Conservation (phyloP, 225 moss, liverwort and hornwort species). For the Straminergon stramineum region DNA sequence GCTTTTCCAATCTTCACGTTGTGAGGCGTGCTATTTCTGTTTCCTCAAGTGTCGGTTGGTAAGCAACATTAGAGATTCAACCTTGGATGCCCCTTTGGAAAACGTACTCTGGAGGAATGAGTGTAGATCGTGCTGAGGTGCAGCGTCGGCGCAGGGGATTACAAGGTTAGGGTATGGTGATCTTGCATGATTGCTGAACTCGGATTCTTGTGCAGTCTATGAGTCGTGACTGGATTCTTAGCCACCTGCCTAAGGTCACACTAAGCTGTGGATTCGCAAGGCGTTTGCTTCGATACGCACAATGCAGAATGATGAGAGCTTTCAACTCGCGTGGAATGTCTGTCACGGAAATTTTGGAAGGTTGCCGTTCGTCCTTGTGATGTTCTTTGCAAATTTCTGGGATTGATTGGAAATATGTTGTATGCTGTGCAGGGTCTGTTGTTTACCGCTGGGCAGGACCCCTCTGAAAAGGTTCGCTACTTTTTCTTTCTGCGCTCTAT, state of each 20-base stretch:
- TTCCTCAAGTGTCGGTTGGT: neutral
- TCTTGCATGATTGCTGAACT: neutral
- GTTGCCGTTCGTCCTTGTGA: neutral
- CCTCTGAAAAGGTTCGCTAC: constrained; percentile 21
- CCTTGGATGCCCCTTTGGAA: neutral
- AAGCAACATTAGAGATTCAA: neutral
- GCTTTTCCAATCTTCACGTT: neutral
- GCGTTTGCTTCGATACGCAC: neutral
- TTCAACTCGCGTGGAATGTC: neutral
- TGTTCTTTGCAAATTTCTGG: neutral
- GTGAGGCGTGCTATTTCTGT: neutral
- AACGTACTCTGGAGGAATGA: neutral
- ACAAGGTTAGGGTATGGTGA: neutral
- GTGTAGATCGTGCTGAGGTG: neutral
- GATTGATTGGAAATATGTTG: neutral
- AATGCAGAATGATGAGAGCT: neutral
- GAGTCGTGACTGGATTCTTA: neutral
- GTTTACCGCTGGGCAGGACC: neutral
- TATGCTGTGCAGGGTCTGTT: constrained; percentile 25
- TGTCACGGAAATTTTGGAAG: neutral
- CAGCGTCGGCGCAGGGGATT: neutral
- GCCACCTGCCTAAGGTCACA: neutral
- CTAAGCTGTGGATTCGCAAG: neutral
- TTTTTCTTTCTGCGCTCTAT: neutral
- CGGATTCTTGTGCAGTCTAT: neutral